phyloP scores from a whole-genome alignment of 2,329 filamentous ascomycete species.

The Hypoxylon sp. region DNA sequence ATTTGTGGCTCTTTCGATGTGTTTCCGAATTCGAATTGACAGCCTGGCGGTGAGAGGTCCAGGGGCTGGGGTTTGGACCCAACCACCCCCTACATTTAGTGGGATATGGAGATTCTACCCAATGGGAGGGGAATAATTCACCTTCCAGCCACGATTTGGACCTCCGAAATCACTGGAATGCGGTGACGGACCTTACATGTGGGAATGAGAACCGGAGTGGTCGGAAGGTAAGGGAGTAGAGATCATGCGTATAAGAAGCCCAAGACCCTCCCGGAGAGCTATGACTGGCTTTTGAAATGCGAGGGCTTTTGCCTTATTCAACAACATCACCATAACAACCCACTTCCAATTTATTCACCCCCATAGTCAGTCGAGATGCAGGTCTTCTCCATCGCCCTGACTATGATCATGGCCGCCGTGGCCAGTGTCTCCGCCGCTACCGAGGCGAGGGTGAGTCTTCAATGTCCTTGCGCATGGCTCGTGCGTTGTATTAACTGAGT shows the following conservation, averaged over 20 bases:
- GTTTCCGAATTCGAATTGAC: conserved; percentile 40
- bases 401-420: conserved; percentile 43
- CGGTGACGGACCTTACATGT: conserved; percentile 26
- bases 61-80: conserved; percentile 27
- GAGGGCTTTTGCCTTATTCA: conserved; percentile 38
- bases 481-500: conserved; percentile 13
- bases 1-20: conserved; percentile 25
- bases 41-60: conserved; percentile 38
- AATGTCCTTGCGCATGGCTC: background rate
- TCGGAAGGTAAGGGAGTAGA: conserved; percentile 34
- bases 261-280: conserved; percentile 25
- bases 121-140: conserved; percentile 24
- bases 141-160: conserved; percentile 35
- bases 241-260: conserved; percentile 41
- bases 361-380: conserved; percentile 40
- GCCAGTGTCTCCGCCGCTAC: conserved; percentile 32
- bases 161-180: conserved; percentile 18
- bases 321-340: conserved; percentile 35
- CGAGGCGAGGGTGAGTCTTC: conserved; percentile 38
- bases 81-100: conserved; percentile 33
- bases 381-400: conserved; percentile 41
- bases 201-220: conserved; percentile 25
- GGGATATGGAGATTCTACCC: conserved; percentile 18
- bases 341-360: conserved; percentile 8
- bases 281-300: conserved; percentile 30